Conservation (phyloP, 164 flowering plant genomes). For the Nymphaea thermarum region DNA sequence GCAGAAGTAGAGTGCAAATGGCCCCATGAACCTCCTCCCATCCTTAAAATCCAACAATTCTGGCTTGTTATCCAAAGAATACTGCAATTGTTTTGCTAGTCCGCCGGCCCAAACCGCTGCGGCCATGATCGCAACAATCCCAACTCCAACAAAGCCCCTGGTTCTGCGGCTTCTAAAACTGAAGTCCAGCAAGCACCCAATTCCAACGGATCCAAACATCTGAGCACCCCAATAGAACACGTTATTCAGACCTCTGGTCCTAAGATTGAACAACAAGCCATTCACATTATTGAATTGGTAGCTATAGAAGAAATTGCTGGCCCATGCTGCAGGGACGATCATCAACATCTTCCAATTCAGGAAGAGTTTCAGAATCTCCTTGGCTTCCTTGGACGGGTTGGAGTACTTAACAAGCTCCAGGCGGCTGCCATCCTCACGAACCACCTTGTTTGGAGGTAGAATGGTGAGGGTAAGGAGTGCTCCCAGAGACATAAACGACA, state of each 20-base stretch:
- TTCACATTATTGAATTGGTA: slow-evolving; percentile 92
- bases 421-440: slow-evolving; percentile 57
- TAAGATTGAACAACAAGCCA: slow-evolving; percentile 48
- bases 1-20: slow-evolving; percentile 68
- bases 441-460: slow-evolving; percentile 47
- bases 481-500: slow-evolving; percentile 71
- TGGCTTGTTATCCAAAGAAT: slow-evolving; percentile 22
- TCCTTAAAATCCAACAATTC: slow-evolving; percentile 57
- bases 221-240: slow-evolving; percentile 97
- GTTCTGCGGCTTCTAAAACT: slow-evolving; percentile 60
- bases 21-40: slow-evolving; percentile 58
- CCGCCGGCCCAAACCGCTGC: slow-evolving; percentile 90
- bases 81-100: slow-evolving; percentile 60
- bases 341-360: slow-evolving; percentile 78
- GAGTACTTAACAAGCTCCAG: slow-evolving; percentile 61
- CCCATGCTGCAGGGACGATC: slow-evolving; percentile 76
- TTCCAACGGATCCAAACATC: slow-evolving; percentile 74
- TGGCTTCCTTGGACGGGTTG: slow-evolving; percentile 28
- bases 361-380: slow-evolving; percentile 59
- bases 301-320: slow-evolving; percentile 82
- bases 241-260: slow-evolving; percentile 87
- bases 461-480: slow-evolving; percentile 50
- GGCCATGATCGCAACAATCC: slow-evolving; percentile 39
- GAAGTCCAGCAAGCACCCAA: slow-evolving; percentile 71
- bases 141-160: slow-evolving; percentile 66